Evolutionary conservation across 2,329 filamentous ascomycete genomes (phyloP), one percentile per base, ranked within the genome.

Genomic region (Trichoderma sp.): DNA sequence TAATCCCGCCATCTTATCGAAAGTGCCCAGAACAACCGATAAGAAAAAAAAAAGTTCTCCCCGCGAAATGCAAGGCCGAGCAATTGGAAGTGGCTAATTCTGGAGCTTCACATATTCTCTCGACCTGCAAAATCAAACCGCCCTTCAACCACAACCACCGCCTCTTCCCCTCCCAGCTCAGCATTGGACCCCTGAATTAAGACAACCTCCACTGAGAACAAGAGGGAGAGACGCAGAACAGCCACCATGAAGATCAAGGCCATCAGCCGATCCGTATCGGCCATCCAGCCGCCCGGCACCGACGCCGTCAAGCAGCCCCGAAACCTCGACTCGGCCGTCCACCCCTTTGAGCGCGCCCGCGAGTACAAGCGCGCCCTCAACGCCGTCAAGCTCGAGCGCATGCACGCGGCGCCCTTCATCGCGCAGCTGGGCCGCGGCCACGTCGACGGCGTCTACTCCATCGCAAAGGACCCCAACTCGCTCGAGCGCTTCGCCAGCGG

Each of bases 371-470:
- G 83, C 63, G 83, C 83, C 7, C 77, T 85, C 69, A 85, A 92
- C 85, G 93, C 93, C 28, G 92, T 93, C 66, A 97, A 97, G 77
- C 80, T 97, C 67, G 92, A 97, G 79, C 90, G 93, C 71, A 94
- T 97, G 90, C 96, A 96, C 77, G 85, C 82, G 7, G 79, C 80
- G 66, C 81, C 82, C 3, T 97, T 97, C 74, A 80, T 99, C 51
- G 91, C 85, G 0, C 92, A 97, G 76, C 86, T 99, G 26, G 94
- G 94, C 62, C 84, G 87, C 39, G 94, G 95, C 21, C 95, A 99
- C 78, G 91, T 97, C 64, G 95, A 99, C 73, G 95, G 95, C 68
- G 78, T 81, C 43, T 95, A 94, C 76, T 86, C 86, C 43, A 87
- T 95, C 76, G 89, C 90, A 66, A 93, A 93, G 76, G 92, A 95